Conservation (phyloP, 345 rosid species). For the Citrus sp. region DNA sequence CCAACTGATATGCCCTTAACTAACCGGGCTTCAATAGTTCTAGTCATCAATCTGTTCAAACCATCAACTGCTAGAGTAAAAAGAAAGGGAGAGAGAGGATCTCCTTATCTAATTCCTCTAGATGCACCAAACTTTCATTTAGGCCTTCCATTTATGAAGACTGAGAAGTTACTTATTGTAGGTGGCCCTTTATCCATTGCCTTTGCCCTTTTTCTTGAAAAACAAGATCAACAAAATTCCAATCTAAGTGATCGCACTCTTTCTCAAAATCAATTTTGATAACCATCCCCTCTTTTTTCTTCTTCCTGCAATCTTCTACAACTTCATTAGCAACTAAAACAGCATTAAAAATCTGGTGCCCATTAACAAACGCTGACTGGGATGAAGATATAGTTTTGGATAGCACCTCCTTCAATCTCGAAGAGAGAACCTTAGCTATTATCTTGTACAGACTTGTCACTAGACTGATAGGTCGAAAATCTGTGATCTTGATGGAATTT, state of each 20-base stretch:
- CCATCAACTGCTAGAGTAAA: background rate
- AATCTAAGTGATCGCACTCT: background rate
- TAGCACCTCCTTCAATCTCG: no score
- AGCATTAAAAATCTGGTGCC: no score
- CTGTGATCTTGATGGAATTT: no score
- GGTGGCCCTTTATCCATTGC: background rate
- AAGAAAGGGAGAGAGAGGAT: background rate
- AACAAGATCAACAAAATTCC: background rate
- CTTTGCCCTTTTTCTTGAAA: background rate
- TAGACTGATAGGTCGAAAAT: no score
- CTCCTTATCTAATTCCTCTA: background rate
- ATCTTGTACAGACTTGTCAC: no score
- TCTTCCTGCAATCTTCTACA: no score
- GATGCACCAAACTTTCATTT: background rate
- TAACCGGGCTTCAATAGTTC: background rate
- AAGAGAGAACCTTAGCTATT: no score
- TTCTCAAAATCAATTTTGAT: background rate
- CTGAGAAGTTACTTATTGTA: background rate
- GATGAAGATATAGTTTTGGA: no score
- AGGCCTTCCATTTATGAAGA: background rate
- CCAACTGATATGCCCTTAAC: background rate
- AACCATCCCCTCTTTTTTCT: background rate
- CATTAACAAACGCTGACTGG: no score
- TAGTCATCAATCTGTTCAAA: background rate
- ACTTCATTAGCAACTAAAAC: no score